Evolutionary conservation across 257 asterid genomes (phyloP).

Genomic region (Nicotiana obtusifolia): DNA sequence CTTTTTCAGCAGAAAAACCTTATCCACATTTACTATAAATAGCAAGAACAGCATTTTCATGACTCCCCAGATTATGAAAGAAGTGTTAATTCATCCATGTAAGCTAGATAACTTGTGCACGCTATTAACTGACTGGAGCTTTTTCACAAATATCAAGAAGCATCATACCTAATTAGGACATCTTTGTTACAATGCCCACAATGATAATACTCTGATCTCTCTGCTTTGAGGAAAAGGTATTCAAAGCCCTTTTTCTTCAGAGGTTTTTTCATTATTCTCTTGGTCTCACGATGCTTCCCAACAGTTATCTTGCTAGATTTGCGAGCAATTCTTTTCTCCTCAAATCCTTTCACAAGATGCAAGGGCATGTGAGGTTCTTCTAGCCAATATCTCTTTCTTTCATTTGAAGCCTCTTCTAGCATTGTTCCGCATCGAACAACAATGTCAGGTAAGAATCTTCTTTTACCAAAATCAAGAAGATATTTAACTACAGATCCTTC

Average conservation of each 20-base stretch:
- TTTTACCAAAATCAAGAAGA: slow-evolving; percentile 94
- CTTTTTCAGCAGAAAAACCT: slow-evolving; percentile 1
- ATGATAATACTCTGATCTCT: slow-evolving; percentile 44
- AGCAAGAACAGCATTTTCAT: background rate
- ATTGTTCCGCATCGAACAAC: slow-evolving; percentile 62
- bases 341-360: slow-evolving; percentile 75
- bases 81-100: background rate
- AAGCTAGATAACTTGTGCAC: background rate
- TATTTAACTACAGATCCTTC: slow-evolving; percentile 57
- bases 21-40: background rate
- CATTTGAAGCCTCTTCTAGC: slow-evolving; percentile 58
- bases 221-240: slow-evolving; percentile 76
- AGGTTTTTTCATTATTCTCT: slow-evolving; percentile 26
- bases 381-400: slow-evolving; percentile 82
- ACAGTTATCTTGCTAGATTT: slow-evolving; percentile 46
- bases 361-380: slow-evolving; percentile 82
- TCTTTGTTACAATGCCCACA: slow-evolving; percentile 80
- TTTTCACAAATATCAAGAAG: background rate
- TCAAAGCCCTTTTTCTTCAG: slow-evolving; percentile 57
- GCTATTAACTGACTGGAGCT: background rate
- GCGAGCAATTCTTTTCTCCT: slow-evolving; percentile 78
- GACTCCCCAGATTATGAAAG: background rate
- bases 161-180: slow-evolving; percentile 60
- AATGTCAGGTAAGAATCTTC: slow-evolving; percentile 82
- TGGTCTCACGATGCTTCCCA: slow-evolving; percentile 37